Evolutionary conservation across 257 asterid genomes (phyloP), one percentile per base, ranked within the genome.

Genomic region (Orobanche coerulescens): DNA sequence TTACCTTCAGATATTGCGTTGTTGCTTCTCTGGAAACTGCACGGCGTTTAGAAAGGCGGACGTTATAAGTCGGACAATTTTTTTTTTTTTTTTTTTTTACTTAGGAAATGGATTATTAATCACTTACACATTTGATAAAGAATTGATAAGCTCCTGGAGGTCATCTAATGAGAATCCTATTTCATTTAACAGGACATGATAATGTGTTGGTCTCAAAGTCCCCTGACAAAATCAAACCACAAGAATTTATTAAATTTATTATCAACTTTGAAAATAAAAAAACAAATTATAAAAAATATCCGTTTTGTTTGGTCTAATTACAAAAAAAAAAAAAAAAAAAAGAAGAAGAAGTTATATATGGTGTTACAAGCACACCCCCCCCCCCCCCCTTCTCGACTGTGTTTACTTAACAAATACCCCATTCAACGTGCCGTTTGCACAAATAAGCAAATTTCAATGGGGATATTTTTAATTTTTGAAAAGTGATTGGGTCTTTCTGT

Each of bases 11-110:
- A 77, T 26, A 77, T 80, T 3, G 83, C 71, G 15, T 47, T 66
- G 58, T 71, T 80, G 71, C 86, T 58, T 74, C 79, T 69, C 42
- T 80, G 86, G 58, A 73, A 80, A 68, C 86, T 80, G 73, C 46
- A 66, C 6, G 6, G 5, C 36, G 49, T n/a, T 12, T 25, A 26
- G 30, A 36, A 24, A 28, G 44, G 3, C 9, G 22, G 44, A 42
- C 7, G 37, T n/a, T 28, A 42, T 36, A 11, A 47, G 49, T 36
- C 5, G 3, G 36, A 14, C 12, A n/a, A 28, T 23, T 16, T 51
- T 14, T 6, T 15, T 30, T 0, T 24, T 23, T 16, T 51, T 14
- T 6, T 15, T 30, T 0, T 24, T 31, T 24, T 14, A 13, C 6
- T 7, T 20, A 0, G 46, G 3, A 61, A 24, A 37, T 36, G 19